Evolutionary conservation across 2,329 filamentous ascomycete species (phyloP).

Genomic region (Trichophyton mentagrophytes): DNA sequence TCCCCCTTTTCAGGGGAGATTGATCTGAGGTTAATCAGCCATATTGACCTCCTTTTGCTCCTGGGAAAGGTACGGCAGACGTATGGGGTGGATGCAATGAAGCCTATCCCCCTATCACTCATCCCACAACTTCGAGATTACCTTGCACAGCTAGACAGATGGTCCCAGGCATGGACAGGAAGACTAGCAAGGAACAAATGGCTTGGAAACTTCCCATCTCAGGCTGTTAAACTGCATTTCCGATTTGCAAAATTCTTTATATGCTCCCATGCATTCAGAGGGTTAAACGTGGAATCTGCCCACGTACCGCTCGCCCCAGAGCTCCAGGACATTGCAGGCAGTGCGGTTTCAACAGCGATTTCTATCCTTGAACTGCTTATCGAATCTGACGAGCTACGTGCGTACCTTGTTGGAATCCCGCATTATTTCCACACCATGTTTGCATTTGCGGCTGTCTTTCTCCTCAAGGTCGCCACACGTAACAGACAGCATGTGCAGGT

Average conservation of each 20-base stretch:
- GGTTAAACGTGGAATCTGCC: slow-evolving; percentile 26
- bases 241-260: slow-evolving; percentile 39
- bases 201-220: slow-evolving; percentile 36
- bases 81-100: slow-evolving; percentile 18
- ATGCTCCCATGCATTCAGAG: slow-evolving; percentile 36
- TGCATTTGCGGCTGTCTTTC: slow-evolving; percentile 30
- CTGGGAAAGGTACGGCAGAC: slow-evolving; percentile 9
- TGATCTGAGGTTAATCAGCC: slow-evolving; percentile 13
- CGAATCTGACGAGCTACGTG: slow-evolving; percentile 25
- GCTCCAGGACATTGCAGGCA: slow-evolving; percentile 7
- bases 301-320: slow-evolving; percentile 20
- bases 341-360: slow-evolving; percentile 23
- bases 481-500: slow-evolving; percentile 26
- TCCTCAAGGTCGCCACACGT: slow-evolving; percentile 29
- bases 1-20: slow-evolving; percentile 26
- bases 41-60: slow-evolving; percentile 10
- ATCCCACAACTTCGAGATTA: slow-evolving; percentile 17
- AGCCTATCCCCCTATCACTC: slow-evolving; percentile 10
- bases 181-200: slow-evolving; percentile 25
- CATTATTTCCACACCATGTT: slow-evolving; percentile 35
- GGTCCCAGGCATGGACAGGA: slow-evolving; percentile 17
- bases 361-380: slow-evolving; percentile 30
- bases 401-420: slow-evolving; percentile 28
- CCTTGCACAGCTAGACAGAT: slow-evolving; percentile 20
- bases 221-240: slow-evolving; percentile 36